Base-by-base conservation (phyloP, 371 early-diverging fungal species). In the Haplosporangium sp. region DNA sequence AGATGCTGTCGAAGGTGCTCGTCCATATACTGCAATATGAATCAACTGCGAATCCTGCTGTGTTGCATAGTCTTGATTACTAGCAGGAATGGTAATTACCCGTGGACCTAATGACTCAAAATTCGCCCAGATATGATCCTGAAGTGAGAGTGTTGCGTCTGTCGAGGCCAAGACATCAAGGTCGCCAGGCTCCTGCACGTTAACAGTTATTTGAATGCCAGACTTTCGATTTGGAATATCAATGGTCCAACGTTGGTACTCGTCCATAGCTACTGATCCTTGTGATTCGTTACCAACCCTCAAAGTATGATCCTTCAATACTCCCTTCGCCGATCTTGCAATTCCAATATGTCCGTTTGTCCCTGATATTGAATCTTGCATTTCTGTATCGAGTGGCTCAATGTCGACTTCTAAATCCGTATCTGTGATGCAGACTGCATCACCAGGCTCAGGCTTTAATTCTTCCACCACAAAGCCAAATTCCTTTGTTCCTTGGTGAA, bases 401-500 rank as follows among this genome's bases (percentile, higher is more conserved):
- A 96, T 89, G 67, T 96, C 95, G 9, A 96, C 92, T 44, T 93
- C 92, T 15, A 97, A 82, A 81, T 97, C 97, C 1, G 95, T 94
- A 74, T 97, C 94, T 4, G 94, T 90, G 7, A 91, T 87, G 48
- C 86, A 91, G 11, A 92, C 94, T 44, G 88, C 93, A 34, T 78
- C 76, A 19, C 71, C 77, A 17, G 71, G 67, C 8, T 67, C 67
- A 0, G 95, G 94, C 77, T 92, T 88, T 9, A 95, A 81, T 15
- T 93, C 91, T 7, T 85, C 84, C 0, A 96, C 92, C 20, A 90
- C 73, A 66, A 95, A 95, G 4, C 82, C 78, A 73, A 89, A 88
- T 2, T 69, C 65, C 6, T 83, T 77, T 1, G 84, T 84, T 4
- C 89, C 92, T 42, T 92, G 90, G 0, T 87, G 85, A 37, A 94